Percentiles rank a stretch among this genome's conserved stretches.
Evolutionary conservation across 495 filamentous ascomycete species (phyloP).

Genomic region (Penicillium goetzii): DNA sequence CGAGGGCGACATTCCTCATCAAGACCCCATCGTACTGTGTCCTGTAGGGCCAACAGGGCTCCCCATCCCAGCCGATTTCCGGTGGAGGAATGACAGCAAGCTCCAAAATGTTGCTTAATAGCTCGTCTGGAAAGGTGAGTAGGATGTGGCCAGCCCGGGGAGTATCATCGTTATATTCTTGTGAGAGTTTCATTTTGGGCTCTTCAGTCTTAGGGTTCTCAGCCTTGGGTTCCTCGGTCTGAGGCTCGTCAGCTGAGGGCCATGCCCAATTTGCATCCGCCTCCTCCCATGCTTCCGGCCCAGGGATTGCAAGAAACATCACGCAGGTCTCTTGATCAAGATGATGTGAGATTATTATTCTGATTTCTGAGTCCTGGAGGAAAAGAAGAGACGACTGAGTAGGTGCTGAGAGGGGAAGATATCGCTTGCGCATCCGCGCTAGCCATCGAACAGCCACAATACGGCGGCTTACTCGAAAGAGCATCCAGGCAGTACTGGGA

Average conservation of each 20-base stretch:
- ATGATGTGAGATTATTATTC: not conserved
- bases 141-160: not conserved
- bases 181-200: not conserved
- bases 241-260: not conserved
- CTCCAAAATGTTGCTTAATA: not conserved
- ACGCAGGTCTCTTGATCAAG: not conserved
- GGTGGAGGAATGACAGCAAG: not conserved
- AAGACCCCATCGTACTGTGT: not conserved
- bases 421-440: not conserved
- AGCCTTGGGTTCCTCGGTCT: not conserved
- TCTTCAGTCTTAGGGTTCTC: not conserved
- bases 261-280: not conserved
- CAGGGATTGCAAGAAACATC: conserved; percentile 3
- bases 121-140: not conserved
- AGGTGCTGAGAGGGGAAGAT: not conserved
- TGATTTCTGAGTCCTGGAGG: not conserved
- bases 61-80: not conserved
- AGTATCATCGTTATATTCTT: not conserved
- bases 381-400: not conserved
- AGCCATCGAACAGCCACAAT: conserved; percentile 1
- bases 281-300: not conserved
- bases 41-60: not conserved
- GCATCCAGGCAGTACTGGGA: not conserved
- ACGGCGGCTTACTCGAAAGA: conserved; percentile 1
- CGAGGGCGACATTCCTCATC: not conserved